Percentiles rank a stretch among this genome's conserved stretches.
phyloP scores from a whole-genome alignment of 345 rosid species.

The Populus alba region DNA sequence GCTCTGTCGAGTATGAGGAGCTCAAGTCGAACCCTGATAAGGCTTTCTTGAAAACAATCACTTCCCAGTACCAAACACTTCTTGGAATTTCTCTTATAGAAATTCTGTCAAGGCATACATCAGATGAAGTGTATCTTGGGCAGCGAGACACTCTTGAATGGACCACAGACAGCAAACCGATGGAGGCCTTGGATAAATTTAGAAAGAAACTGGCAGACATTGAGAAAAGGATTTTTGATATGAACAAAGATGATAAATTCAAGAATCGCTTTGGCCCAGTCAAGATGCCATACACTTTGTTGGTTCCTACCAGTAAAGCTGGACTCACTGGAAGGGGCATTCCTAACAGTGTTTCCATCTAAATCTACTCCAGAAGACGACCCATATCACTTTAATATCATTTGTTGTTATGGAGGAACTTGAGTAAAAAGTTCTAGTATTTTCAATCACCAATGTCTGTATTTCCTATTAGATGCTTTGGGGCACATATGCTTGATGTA shows the following conservation, averaged over 20 bases:
- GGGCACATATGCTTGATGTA: neutral
- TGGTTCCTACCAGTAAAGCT: slow-evolving; percentile 25
- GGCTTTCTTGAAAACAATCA: slow-evolving; percentile 35
- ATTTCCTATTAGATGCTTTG: neutral
- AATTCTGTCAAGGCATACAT: slow-evolving; percentile 42
- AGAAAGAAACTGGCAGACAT: slow-evolving; percentile 29
- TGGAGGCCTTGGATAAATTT: slow-evolving; percentile 37
- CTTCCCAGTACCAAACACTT: slow-evolving; percentile 37
- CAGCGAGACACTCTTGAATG: slow-evolving; percentile 39
- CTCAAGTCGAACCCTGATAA: slow-evolving; percentile 33
- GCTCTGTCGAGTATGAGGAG: slow-evolving; percentile 33
- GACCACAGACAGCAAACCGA: slow-evolving; percentile 29
- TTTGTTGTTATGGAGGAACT: neutral
- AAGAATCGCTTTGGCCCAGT: slow-evolving; percentile 32
- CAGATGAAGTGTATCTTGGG: slow-evolving; percentile 47
- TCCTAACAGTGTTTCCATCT: slow-evolving; percentile 38
- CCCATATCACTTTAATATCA: neutral
- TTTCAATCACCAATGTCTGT: neutral
- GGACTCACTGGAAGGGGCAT: slow-evolving; percentile 36
- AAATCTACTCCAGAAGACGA: neutral
- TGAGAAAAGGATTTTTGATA: slow-evolving; percentile 22
- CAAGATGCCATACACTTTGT: slow-evolving; percentile 27
- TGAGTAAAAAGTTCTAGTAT: neutral
- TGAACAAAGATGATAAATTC: slow-evolving; percentile 19
- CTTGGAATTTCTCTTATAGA: slow-evolving; percentile 43